Conservation (phyloP, 495 filamentous ascomycete genomes). For the Diplogelasinospora grovesii region DNA sequence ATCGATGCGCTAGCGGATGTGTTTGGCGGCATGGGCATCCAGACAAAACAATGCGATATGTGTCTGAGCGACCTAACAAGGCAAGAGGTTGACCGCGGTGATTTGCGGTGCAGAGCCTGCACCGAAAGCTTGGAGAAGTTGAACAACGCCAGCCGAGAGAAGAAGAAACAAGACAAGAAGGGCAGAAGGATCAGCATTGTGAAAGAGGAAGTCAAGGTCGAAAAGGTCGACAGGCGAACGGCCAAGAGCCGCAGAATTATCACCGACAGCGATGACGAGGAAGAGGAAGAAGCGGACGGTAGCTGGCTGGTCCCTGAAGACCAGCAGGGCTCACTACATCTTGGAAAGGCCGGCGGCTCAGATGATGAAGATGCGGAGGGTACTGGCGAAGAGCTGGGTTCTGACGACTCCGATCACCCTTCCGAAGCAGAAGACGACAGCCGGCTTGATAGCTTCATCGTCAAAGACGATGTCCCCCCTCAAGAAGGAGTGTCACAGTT, state of each 20-base stretch:
- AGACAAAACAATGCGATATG: constrained; percentile 79
- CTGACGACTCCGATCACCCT: constrained; percentile 47
- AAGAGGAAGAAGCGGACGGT: constrained; percentile 49
- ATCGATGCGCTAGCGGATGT: constrained; percentile 80
- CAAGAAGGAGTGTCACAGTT: too few species aligned
- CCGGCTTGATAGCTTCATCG: constrained; percentile 39
- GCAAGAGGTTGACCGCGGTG: constrained; percentile 50
- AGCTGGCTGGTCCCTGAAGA: constrained; percentile 69
- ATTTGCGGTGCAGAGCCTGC: constrained; percentile 36
- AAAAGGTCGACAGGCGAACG: constrained; percentile 36
- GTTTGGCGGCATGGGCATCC: constrained; percentile 74
- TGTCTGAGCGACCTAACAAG: constrained; percentile 66
- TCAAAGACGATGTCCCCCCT: constrained; percentile 29
- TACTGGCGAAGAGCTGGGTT: constrained; percentile 68
- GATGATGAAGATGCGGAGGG: constrained; percentile 86
- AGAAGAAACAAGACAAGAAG: constrained; percentile 35
- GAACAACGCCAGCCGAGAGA: constrained; percentile 28
- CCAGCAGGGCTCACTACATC: constrained; percentile 46
- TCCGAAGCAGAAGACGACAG: constrained; percentile 38
- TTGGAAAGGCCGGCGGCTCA: constrained; percentile 72
- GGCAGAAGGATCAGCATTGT: constrained; percentile 39
- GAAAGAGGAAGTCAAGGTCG: constrained; percentile 40
- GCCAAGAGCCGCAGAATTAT: constrained; percentile 43
- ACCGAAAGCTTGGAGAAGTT: constrained; percentile 26
- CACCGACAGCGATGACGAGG: constrained; percentile 60